Conservation (phyloP, 1,284 basidiomycete species). For the Xanthoconium separans region DNA sequence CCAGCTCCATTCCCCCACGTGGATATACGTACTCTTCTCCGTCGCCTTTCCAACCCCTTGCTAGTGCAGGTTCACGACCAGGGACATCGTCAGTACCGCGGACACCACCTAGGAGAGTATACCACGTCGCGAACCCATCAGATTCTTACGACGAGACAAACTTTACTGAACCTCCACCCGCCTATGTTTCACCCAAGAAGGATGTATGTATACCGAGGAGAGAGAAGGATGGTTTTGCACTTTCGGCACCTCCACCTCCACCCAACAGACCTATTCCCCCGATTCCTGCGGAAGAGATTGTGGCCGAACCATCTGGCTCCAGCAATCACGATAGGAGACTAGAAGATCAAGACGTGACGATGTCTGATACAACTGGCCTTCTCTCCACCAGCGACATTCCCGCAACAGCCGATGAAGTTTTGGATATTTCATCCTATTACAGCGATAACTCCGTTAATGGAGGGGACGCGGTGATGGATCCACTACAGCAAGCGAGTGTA, state of each 20-base stretch:
- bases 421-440: slow-evolving; percentile 30
- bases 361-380: background rate
- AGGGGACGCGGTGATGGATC: slow-evolving; percentile 6
- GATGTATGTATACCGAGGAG: slow-evolving; percentile 8
- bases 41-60: slow-evolving; percentile 8
- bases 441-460: slow-evolving; percentile 1
- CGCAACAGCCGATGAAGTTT: slow-evolving; percentile 23
- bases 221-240: slow-evolving; percentile 20
- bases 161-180: slow-evolving; percentile 42
- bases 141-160: slow-evolving; percentile 24
- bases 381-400: slow-evolving; percentile 17
- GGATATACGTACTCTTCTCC: slow-evolving; percentile 18
- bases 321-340: background rate
- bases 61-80: slow-evolving; percentile 1
- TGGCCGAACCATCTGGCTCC: slow-evolving; percentile 8
- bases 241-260: slow-evolving; percentile 3
- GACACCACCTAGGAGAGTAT: slow-evolving; percentile 36
- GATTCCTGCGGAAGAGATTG: slow-evolving; percentile 3
- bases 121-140: slow-evolving; percentile 40
- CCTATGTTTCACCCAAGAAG: slow-evolving; percentile 35
- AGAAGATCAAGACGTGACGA: slow-evolving; percentile 3
- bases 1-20: slow-evolving; percentile 16
- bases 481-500: slow-evolving; percentile 5
- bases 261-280: slow-evolving; percentile 23
- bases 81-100: slow-evolving; percentile 24